Base-by-base conservation (phyloP, 83 land plant genomes). In the Thuja plicata region DNA sequence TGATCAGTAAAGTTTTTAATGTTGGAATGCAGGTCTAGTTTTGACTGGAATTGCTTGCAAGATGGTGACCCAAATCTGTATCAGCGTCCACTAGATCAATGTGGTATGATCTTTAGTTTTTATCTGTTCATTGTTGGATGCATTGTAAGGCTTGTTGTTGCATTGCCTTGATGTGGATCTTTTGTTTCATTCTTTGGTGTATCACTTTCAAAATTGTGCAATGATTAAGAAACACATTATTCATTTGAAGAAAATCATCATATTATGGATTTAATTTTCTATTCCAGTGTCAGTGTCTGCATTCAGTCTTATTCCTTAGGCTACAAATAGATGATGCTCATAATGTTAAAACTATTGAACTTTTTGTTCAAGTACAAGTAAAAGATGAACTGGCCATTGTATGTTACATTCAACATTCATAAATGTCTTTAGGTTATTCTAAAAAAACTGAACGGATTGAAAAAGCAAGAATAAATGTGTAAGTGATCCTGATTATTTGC, bases 11-110 rank as follows among this genome's bases (percentile, higher is more conserved):
- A 45, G 16, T 82, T 46, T 30, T 82, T 12, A 82, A 24, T 27
- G n/a, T 82, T 46, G 30, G 55, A 83, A n/a, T 87, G 40, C 92
- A 95, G 96, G n/a, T 85, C 96, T 85, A 95, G 94, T 89, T 95
- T 95, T 89, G 91, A 90, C 89, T 94, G 94, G 79, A 95, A 95
- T 84, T 95, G 96, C 89, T 89, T 95, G n/a, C 89, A 90, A 52
- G 92, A 87, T 76, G 87, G 35, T 84, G 90, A 89, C 80, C 34
- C 89, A 54, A 89, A 52, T 34, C 34, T 89, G 62, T 94, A 83
- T 83, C 85, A 92, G 60, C 95, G 94, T 32, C 41, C 95, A 70
- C 41, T 73, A 27, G 70, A 86, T 4, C 90, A 92, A 88, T 95
- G 96, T 90, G 91, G 93, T 94, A 87, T 37, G 45, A n/a, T 55